Conservation (phyloP, 805 yeast genomes). For the Yarrowia sp. region DNA sequence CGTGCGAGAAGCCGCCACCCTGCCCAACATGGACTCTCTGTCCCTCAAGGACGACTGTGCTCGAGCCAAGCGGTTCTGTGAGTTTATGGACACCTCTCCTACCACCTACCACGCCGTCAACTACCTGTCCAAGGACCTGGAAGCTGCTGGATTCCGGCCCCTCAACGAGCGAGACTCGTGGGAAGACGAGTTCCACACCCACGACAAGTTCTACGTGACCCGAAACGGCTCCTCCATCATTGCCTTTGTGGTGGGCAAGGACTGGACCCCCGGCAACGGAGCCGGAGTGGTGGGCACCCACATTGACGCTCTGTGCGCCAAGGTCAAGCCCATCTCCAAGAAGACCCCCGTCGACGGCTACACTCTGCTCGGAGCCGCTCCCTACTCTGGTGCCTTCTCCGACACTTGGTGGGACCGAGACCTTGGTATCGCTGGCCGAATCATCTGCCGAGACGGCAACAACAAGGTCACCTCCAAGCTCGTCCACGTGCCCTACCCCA, state of each 20-base stretch:
- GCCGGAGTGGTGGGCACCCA: constrained; percentile 67
- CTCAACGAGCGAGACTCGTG: constrained; percentile 54
- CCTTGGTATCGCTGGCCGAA: constrained; percentile 74
- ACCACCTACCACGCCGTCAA: constrained; percentile 67
- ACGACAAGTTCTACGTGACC: constrained; percentile 47
- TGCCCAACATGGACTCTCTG: background rate
- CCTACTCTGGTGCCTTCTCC: constrained; percentile 67
- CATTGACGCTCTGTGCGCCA: constrained; percentile 62
- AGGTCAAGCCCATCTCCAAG: constrained; percentile 65
- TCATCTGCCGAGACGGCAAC: constrained; percentile 47
- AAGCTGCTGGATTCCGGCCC: constrained; percentile 54
- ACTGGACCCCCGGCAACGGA: constrained; percentile 57
- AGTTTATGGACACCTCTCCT: constrained; percentile 68
- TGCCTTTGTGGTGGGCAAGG: constrained; percentile 65
- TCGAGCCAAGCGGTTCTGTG: constrained; percentile 39
- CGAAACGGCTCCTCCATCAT: constrained; percentile 66
- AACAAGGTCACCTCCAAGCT: constrained; percentile 33
- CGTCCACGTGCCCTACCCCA: constrained; percentile 38
- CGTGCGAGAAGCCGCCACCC: background rate
- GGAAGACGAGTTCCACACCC: constrained; percentile 34
- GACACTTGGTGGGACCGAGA: constrained; percentile 79
- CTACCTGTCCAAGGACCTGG: constrained; percentile 40
- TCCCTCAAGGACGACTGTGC: constrained; percentile 23
- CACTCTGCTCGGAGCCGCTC: constrained; percentile 72
- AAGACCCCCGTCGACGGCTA: constrained; percentile 64